These are phyloP conservation scores for Fusarium sp. DNA, from an alignment of 2,329 filamentous ascomycete species.

Conservation along the genomic window DNA sequence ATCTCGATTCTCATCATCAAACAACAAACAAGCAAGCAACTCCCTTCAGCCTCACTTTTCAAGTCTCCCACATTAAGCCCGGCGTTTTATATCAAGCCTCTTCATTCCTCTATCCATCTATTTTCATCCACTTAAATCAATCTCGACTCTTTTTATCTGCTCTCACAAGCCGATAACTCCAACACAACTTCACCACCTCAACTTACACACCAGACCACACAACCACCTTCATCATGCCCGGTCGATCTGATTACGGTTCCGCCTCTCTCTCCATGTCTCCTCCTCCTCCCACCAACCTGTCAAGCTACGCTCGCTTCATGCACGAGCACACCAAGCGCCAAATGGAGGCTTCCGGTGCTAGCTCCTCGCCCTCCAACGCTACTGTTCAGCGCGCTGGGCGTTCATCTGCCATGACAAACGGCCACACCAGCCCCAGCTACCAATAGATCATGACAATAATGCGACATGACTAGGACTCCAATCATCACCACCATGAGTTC, in stretches of 20 bases:
- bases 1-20: constrained; percentile 4
- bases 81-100: constrained; percentile 7
- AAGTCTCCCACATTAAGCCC: constrained; percentile 3
- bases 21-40: constrained; percentile 19
- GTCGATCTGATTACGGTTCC: constrained; percentile 56
- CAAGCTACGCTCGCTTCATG: constrained; percentile 72
- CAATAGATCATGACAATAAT: constrained; percentile 10
- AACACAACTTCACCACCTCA: not conserved
- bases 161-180: constrained; percentile 2
- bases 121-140: not conserved
- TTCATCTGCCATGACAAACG: constrained; percentile 49
- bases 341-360: constrained; percentile 67
- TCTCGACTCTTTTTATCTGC: not conserved
- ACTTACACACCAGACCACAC: constrained; percentile 6
- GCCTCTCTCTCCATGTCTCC: constrained; percentile 55
- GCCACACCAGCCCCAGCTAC: constrained; percentile 41
- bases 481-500: constrained; percentile 1
- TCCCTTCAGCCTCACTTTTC: constrained; percentile 19
- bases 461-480: constrained; percentile 2
- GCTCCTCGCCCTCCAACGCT: constrained; percentile 26
- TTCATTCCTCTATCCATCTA: not conserved
- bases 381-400: constrained; percentile 22
- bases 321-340: constrained; percentile 74
- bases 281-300: constrained; percentile 62
- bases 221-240: constrained; percentile 52